Percentiles rank a stretch among this genome's conserved stretches.
Evolutionary conservation across 1,284 basidiomycete genomes (phyloP).

Genomic region (Cystobasidium slooffiae): DNA sequence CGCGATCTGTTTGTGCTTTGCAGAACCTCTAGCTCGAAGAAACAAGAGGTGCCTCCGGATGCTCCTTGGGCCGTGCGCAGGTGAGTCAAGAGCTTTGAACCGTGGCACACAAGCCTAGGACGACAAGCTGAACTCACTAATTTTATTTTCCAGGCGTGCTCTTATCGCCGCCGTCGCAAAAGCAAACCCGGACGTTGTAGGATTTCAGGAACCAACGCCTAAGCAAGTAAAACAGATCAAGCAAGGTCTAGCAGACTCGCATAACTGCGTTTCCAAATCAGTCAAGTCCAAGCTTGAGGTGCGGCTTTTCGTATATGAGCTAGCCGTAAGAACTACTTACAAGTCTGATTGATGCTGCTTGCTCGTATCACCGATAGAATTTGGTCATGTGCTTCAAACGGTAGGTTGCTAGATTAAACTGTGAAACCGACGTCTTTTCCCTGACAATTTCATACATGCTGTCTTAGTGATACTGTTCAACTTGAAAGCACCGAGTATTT

Average conservation of each 20-base stretch:
- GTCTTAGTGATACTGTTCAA: neutral
- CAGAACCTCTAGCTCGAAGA: neutral
- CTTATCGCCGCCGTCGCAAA: conserved; percentile 31
- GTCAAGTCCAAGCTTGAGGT: neutral
- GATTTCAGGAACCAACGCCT: conserved; percentile 49
- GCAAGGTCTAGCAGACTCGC: conserved; percentile 32
- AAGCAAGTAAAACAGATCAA: conserved; percentile 46
- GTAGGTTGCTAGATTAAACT: neutral
- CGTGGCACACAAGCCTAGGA: too few relatives aligned
- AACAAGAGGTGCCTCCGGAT: neutral
- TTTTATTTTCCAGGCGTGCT: too few relatives aligned
- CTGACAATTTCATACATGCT: neutral
- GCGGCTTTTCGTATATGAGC: neutral
- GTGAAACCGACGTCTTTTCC: neutral
- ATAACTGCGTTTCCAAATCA: neutral
- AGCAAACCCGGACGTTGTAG: conserved; percentile 48
- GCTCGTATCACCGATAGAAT: neutral
- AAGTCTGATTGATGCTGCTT: neutral
- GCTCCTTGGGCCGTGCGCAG: conserved; percentile 1
- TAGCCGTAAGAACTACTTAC: too few relatives aligned
- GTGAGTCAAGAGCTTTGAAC: neutral
- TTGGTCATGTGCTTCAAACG: conserved; percentile 10
- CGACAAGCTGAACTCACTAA: too few relatives aligned
- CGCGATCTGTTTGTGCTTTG: too few relatives aligned
- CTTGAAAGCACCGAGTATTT: conserved; percentile 25